Evolutionary conservation across 306 rosid genomes (phyloP), one percentile per base, ranked within the genome.

Genomic region (Vigna hirtella): DNA sequence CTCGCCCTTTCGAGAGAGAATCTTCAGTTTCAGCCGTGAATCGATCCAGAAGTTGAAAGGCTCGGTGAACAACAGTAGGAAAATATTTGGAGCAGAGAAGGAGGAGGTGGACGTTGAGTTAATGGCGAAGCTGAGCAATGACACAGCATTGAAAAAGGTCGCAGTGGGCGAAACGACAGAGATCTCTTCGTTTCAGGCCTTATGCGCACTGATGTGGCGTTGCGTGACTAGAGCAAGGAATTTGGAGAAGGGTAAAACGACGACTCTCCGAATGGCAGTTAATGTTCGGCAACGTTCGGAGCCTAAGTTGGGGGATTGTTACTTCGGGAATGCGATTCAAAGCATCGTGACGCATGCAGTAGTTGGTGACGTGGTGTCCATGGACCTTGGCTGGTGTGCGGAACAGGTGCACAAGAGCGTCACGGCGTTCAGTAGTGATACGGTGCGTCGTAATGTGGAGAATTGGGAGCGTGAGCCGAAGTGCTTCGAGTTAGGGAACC

Each of bases 271-370:
- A 17, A 87, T 89, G 91, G 97, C 97, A 1, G 98, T 92, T 36
- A 94, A 94, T 50, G 73, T 90, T 77, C 88, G 98, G 0, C 93
- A 78, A 55, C 86, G 97, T 64, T 50, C 90, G 38, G 94, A 87
- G 73, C 98, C 98, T 0, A 90, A 88, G 65, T 59, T 92, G 17
- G 82, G 81, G 0, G 76, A 86, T 9, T 50, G 20, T 77, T 94
- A 94, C 74, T 94, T 94, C 38, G 98, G 97, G n/a, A 94, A 94
- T 83, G 98, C 97, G 13, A 94, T 94, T 73, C 97, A 88, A 47
- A 86, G 94, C 86, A 55, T 85, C 13, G 87, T 88, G 2, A 86
- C 94, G 3, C 36, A 59, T 38, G 91, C 93, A 3, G 0, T 78
- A 1, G 93, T 75, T 0, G 74, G 83, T 1, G 97, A 91, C 18